A percentile compares a stretch with the other conserved stretches of the same genome.
Conservation (phyloP, 306 rosid species). For the Pachyrhizus erosus region DNA sequence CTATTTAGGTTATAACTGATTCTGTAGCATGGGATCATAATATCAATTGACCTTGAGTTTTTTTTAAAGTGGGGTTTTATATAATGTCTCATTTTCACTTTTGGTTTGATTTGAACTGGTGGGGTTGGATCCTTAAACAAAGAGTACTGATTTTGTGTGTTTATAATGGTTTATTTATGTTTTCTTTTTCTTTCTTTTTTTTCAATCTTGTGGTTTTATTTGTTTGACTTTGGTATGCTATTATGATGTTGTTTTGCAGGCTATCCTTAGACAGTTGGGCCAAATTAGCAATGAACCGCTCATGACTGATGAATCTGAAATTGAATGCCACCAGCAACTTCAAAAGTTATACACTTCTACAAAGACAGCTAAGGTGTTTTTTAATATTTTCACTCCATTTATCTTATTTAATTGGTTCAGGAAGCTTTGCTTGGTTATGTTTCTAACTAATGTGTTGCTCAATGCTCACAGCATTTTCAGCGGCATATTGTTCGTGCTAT, state of each 20-base stretch:
- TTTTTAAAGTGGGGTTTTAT: not conserved
- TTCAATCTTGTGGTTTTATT: not conserved
- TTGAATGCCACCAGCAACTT: conserved; percentile 78
- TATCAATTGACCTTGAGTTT: not conserved
- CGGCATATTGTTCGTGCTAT: conserved; percentile 82
- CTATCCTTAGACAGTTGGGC: conserved; percentile 82
- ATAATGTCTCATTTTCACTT: not conserved
- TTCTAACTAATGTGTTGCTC: conserved; percentile 38
- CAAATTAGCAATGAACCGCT: conserved; percentile 70
- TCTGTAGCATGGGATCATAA: conserved; percentile 11
- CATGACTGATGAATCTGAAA: conserved; percentile 75
- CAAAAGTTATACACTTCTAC: conserved; percentile 78
- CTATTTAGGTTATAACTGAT: conserved; percentile 34
- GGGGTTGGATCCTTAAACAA: not conserved
- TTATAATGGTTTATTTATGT: not conserved
- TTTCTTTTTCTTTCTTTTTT: not conserved
- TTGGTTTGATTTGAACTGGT: conserved; percentile 34
- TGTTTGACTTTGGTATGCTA: conserved; percentile 13
- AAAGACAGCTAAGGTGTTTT: conserved; percentile 76
- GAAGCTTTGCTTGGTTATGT: conserved; percentile 4
- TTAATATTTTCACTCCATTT: not conserved
- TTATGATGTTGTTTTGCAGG: conserved; percentile 59
- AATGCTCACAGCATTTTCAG: conserved; percentile 75
- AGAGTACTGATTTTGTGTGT: conserved; percentile 23
- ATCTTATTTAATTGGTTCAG: not conserved